Conservation (phyloP, 305 asterid genomes). For the Solanum hybrid region DNA sequence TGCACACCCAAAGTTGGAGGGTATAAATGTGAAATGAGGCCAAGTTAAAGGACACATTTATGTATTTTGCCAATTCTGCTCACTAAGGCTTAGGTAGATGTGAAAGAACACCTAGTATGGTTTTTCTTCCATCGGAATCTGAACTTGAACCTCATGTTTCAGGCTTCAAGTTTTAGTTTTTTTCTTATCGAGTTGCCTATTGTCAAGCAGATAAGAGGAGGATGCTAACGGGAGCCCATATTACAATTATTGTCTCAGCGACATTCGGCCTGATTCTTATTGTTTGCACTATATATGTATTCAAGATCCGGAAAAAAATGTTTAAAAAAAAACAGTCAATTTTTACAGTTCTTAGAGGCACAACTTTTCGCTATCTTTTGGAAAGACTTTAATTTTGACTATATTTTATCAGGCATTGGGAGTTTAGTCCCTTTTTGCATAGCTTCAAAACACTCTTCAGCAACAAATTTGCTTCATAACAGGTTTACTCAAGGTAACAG, state of each 20-base stretch:
- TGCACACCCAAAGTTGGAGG: too few relatives aligned
- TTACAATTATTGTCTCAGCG: conserved; percentile 1
- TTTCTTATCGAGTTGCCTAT: neutral
- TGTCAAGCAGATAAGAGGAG: conserved; percentile 8
- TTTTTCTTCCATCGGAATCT: too few relatives aligned
- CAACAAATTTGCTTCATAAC: neutral
- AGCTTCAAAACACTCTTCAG: neutral
- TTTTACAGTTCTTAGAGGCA: neutral
- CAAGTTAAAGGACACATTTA: too few relatives aligned
- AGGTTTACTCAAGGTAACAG: neutral
- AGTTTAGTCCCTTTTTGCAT: neutral
- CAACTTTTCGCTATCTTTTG: neutral
- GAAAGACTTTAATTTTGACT: neutral
- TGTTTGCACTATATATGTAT: neutral
- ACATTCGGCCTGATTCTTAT: neutral
- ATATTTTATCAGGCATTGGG: neutral
- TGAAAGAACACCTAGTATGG: neutral
- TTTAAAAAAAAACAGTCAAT: neutral
- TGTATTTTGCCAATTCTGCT: too few relatives aligned
- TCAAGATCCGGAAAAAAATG: neutral
- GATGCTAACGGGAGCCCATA: conserved; percentile 5
- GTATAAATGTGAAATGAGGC: too few relatives aligned
- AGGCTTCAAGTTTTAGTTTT: too few relatives aligned
- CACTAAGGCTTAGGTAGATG: neutral
- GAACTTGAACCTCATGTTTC: too few relatives aligned